phyloP scores from a whole-genome alignment of 2,329 filamentous ascomycete genomes.

The Aschersonia sp. region DNA sequence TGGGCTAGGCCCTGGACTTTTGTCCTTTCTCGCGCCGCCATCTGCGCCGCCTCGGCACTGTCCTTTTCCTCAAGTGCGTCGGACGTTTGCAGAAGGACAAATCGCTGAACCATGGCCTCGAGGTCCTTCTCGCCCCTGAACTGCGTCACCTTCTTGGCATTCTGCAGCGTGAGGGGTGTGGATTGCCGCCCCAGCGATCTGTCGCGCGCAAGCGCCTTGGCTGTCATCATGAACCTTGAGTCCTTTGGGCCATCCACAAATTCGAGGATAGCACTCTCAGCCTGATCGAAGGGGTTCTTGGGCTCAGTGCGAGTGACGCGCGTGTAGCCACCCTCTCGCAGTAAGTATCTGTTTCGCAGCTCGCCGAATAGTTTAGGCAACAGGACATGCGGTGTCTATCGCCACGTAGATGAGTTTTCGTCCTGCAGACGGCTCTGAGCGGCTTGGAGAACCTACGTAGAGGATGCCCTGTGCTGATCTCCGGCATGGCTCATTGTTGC shows the following conservation, averaged over 20 bases:
- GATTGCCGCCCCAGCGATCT: conserved; percentile 38
- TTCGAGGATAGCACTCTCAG: conserved; percentile 78
- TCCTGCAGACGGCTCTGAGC: neutral
- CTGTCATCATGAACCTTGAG: conserved; percentile 88
- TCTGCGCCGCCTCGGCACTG: conserved; percentile 8
- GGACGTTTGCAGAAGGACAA: conserved; percentile 15
- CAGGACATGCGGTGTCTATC: conserved; percentile 50
- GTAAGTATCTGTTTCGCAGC: conserved; percentile 63
- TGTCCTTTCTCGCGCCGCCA: conserved; percentile 14
- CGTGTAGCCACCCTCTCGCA: conserved; percentile 82
- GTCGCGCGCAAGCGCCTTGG: conserved; percentile 62
- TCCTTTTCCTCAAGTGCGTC: conserved; percentile 1
- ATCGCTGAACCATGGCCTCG: conserved; percentile 43
- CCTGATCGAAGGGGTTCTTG: conserved; percentile 70
- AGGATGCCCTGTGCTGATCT: conserved; percentile 67
- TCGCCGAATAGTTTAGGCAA: conserved; percentile 81
- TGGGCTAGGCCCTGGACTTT: conserved; percentile 17
- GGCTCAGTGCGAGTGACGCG: conserved; percentile 87
- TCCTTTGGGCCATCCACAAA: conserved; percentile 89
- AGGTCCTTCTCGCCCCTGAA: conserved; percentile 55
- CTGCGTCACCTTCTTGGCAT: conserved; percentile 76
- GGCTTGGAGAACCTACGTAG: conserved; percentile 45
- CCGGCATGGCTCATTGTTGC: conserved; percentile 70
- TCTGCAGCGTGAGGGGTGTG: conserved; percentile 59
- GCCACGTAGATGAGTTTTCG: neutral